phyloP scores from a whole-genome alignment of 257 asterid species.

The Rhazya stricta region DNA sequence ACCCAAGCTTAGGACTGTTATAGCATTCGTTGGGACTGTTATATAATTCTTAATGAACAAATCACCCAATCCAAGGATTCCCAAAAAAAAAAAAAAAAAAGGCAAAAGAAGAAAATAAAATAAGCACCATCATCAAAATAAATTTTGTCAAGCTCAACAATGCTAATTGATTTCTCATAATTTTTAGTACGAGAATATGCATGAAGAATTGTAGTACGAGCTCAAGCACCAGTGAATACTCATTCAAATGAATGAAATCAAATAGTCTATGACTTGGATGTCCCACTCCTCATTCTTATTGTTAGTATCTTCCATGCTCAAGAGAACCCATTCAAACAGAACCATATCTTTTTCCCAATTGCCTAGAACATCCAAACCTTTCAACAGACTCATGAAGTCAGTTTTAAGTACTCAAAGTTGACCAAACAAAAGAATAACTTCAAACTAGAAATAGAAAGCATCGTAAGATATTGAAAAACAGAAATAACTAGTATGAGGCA shows the following conservation, averaged over 20 bases:
- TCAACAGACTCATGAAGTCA: conserved; percentile 70
- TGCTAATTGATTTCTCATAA: conserved; percentile 70
- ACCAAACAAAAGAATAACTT: conserved; percentile 52
- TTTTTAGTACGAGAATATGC: conserved; percentile 79
- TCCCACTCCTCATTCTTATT: conserved; percentile 46
- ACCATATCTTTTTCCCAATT: conserved; percentile 59
- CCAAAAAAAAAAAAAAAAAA: too few species aligned
- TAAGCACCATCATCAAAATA: too few species aligned
- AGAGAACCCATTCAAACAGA: conserved; percentile 85
- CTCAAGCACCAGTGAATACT: conserved; percentile 58
- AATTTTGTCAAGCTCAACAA: too few species aligned
- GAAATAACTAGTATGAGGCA: too few species aligned
- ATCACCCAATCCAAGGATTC: too few species aligned
- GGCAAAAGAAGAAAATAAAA: too few species aligned
- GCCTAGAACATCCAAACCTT: conserved; percentile 66
- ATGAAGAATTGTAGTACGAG: conserved; percentile 76
- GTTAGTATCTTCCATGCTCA: conserved; percentile 31
- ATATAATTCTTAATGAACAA: too few species aligned
- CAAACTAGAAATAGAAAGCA: conserved; percentile 47
- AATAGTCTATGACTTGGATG: conserved; percentile 74
- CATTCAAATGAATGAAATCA: conserved; percentile 66
- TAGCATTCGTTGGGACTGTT: too few species aligned
- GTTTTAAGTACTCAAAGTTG: conserved; percentile 47
- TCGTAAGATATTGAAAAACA: too few species aligned
- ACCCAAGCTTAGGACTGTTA: too few species aligned